Base-by-base conservation (phyloP, 1,284 basidiomycete species). In the Puccinia coronata region DNA sequence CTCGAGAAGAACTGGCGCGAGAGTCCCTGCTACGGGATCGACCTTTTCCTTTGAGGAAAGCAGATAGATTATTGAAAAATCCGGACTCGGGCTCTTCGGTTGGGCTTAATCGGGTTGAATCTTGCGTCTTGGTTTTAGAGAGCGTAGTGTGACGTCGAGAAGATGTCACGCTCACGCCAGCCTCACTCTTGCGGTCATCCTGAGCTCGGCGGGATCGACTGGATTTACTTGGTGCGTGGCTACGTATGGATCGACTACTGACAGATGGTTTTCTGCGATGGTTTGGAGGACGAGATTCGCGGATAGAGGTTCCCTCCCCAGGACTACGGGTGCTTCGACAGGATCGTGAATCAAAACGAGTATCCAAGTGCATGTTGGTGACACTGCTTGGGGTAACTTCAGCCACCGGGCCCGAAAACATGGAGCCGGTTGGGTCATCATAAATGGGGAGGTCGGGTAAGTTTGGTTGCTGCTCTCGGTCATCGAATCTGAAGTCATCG, bases 321-420 rank as follows among this genome's bases (percentile, higher is more conserved):
- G 49, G 70, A 39, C 57, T 74, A 6, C 31, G 72, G 65, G 74
- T 34, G 65, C 81, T 57, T 39, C 81, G 71, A 70, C 49, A 36
- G 49, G 79, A n/a, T 47, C 57, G 34, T 59, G 75, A 39, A 75
- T 73, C 25, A 82, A 51, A 41, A 65, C 81, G 47, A 65, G 67
- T 31, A 34, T 74, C 72, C 79, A 84, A 83, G 23, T 84, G 78
- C 75, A 84, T 85, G 4, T 81, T 82, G 14, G 82, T 82, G 5
- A 83, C 82, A 47, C 82, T 83, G 23, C 83, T 85, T 9, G 85
- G 84, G 36, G 84, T 83, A 20, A 76, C 79, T 53, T 80, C 77
- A 0, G 83, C 85, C n/a, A 83, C 83, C 9, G 84, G 84, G 0
- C 84, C 85, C 23, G 83, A 81, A 73, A 82, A 84, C 61, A 85